Evolutionary conservation across 176 grass and related monocot genomes (phyloP).

Genomic region (Urochloa ruziziensis): DNA sequence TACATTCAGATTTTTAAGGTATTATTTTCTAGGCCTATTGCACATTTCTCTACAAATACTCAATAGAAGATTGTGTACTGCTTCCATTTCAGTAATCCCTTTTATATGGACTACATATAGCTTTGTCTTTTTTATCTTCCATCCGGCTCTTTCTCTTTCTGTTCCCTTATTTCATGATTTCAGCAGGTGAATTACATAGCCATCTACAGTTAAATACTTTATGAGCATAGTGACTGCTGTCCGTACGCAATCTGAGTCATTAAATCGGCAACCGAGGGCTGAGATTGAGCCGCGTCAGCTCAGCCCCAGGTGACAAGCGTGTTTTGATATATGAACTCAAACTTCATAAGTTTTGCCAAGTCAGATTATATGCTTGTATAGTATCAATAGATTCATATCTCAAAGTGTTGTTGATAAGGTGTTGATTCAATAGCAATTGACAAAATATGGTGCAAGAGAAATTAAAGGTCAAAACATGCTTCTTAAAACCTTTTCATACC

Average conservation of each 20-base stretch:
- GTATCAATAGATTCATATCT: not conserved
- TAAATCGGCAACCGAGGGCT: no score
- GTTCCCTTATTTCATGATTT: not conserved
- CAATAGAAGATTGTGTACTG: not conserved
- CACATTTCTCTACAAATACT: not conserved
- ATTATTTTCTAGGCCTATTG: not conserved
- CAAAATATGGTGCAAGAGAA: not conserved
- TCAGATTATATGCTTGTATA: not conserved
- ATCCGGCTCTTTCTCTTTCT: not conserved
- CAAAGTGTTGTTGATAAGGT: not conserved
- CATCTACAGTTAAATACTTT: not conserved
- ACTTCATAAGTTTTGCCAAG: not conserved
- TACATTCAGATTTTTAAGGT: not conserved
- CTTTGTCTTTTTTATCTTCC: constrained; percentile 4
- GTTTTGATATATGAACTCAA: not conserved
- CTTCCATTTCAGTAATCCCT: not conserved
- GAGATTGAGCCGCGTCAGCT: no score
- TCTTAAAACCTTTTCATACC: not conserved
- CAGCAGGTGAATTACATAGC: not conserved
- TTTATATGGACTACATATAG: not conserved
- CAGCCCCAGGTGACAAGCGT: not conserved
- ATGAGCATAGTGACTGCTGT: no score
- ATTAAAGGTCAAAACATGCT: not conserved
- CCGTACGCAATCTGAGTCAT: no score
- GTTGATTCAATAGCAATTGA: not conserved